Percentiles rank a stretch among this genome's conserved stretches.
These are phyloP conservation scores for Parasarocladium wereldwijsianum DNA, from an alignment of 2,329 filamentous ascomycete species.

Conservation along the genomic window DNA sequence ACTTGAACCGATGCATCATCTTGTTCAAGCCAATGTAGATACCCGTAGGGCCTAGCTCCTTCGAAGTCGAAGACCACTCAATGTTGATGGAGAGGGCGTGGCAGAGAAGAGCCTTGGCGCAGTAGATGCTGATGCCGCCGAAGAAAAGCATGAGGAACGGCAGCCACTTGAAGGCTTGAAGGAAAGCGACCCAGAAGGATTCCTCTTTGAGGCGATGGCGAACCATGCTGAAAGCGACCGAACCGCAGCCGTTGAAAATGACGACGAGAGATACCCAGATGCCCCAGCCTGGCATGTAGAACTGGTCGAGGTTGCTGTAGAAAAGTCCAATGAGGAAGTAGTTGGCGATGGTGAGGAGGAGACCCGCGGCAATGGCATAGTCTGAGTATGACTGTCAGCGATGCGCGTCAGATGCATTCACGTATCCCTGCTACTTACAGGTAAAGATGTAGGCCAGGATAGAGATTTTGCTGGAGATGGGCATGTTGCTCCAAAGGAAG, in stretches of 20 bases:
- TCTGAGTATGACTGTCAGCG: conserved; percentile 36
- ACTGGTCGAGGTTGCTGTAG: conserved; percentile 50
- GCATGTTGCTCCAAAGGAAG: conserved; percentile 47
- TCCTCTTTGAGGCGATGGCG: conserved; percentile 13
- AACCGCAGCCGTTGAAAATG: conserved; percentile 12
- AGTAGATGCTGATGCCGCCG: conserved; percentile 15
- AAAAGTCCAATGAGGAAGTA: conserved; percentile 63
- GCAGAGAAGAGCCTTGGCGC: conserved; percentile 13
- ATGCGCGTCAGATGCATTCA: conserved; percentile 14
- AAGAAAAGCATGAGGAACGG: conserved; percentile 16
- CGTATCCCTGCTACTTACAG: conserved; percentile 15
- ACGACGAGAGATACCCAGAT: conserved; percentile 35
- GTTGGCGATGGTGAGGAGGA: conserved; percentile 51
- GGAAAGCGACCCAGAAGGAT: conserved; percentile 12
- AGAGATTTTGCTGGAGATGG: conserved; percentile 52
- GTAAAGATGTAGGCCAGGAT: conserved; percentile 59
- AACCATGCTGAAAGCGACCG: conserved; percentile 11
- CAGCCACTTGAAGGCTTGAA: conserved; percentile 13
- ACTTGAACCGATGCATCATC: conserved; percentile 32
- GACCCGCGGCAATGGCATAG: conserved; percentile 53
- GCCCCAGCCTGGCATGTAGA: conserved; percentile 52
- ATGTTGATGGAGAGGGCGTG: conserved; percentile 14
- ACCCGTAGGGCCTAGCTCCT: conserved; percentile 14
- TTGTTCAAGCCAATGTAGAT: conserved; percentile 19
- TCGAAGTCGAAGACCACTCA: conserved; percentile 15